These are phyloP conservation scores for Reticulascus tulasneorum DNA, from an alignment of 2,329 filamentous ascomycete species.

Conservation along the genomic window DNA sequence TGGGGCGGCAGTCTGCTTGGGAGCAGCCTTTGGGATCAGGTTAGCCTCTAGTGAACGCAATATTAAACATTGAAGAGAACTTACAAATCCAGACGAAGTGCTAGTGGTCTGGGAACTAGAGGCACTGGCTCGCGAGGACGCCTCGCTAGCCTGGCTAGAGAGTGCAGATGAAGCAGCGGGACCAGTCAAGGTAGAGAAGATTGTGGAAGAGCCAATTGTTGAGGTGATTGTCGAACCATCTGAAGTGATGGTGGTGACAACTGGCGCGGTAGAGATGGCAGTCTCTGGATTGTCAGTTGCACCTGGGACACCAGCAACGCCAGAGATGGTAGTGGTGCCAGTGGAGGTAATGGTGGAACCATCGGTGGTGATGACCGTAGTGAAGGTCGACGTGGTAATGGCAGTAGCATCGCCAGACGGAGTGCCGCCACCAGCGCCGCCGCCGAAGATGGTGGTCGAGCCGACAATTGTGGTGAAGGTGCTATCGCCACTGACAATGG, in stretches of 20 bases:
- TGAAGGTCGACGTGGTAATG: conserved; percentile 26
- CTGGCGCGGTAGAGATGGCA: conserved; percentile 9
- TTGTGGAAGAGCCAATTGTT: conserved; percentile 18
- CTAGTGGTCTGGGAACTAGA: conserved; percentile 8
- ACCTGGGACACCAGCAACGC: conserved; percentile 7
- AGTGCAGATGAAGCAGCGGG: conserved; percentile 17
- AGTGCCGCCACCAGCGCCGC: conserved; percentile 1
- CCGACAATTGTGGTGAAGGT: conserved; percentile 31
- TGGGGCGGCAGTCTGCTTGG: conserved; percentile 37
- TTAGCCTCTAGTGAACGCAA: conserved; percentile 1
- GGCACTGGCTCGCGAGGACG: conserved; percentile 11
- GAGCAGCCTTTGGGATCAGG: conserved; percentile 1
- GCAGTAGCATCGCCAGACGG: too few relatives aligned
- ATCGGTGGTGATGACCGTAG: conserved; percentile 17
- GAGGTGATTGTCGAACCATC: conserved; percentile 8
- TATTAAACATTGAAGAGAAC: conserved; percentile 6
- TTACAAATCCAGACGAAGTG: conserved; percentile 21
- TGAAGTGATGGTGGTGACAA: conserved; percentile 11
- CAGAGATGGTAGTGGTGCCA: conserved; percentile 22
- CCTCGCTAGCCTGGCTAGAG: conserved; percentile 15
- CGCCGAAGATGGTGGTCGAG: conserved; percentile 5
- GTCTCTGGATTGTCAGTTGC: conserved; percentile 4
- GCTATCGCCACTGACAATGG: conserved; percentile 28
- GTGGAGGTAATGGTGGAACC: conserved; percentile 20
- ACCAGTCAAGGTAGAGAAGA: conserved; percentile 19